Base-by-base conservation (phyloP, 371 early-diverging fungal genomes). In the Mucor saturninus region DNA sequence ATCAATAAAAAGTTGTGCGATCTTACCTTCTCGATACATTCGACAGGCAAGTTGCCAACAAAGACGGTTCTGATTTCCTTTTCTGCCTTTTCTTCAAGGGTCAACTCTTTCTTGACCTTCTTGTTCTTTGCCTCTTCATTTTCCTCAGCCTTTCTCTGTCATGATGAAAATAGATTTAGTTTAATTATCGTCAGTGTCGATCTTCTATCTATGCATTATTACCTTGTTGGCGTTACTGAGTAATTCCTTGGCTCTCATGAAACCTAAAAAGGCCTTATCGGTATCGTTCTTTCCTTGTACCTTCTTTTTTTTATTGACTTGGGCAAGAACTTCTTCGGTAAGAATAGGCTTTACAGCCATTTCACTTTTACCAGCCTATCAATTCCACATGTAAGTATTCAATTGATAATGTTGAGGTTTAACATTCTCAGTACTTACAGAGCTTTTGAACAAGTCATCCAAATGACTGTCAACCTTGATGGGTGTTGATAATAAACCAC, bases 1-100 rank as follows among this genome's bases (percentile, higher is more conserved):
- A n/a, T n/a, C n/a, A n/a, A n/a, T n/a, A n/a, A n/a, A n/a, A n/a
- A n/a, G n/a, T n/a, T n/a, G n/a, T n/a, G n/a, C n/a, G n/a, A n/a
- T n/a, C 35, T 54, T 71, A 83, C 87, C 81, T 92, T 89, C 50
- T 86, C 73, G 54, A 86, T 78, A 31, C 86, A 87, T 32, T 78
- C 68, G 0, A 89, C 78, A 21, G 91, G 76, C 52, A 95, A 68
- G 72, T 95, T 95, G 37, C 95, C 95, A 26, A 95, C 84, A 81
- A 94, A 95, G 2, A 89, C 64, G 13, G 95, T 93, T 42, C 91
- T 79, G 35, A 74, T 70, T 30, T 75, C 76, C 38, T 79, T 69
- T 68, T 86, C 81, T 8, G 80, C 79, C 51, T 81, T 78, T 62
- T 84, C 81, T 60, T 81, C 69, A n/a, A 50, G 67, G 58, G 67